Evolutionary conservation across 2,329 filamentous ascomycete species (phyloP).

Genomic region (Xylariaceae sp.): DNA sequence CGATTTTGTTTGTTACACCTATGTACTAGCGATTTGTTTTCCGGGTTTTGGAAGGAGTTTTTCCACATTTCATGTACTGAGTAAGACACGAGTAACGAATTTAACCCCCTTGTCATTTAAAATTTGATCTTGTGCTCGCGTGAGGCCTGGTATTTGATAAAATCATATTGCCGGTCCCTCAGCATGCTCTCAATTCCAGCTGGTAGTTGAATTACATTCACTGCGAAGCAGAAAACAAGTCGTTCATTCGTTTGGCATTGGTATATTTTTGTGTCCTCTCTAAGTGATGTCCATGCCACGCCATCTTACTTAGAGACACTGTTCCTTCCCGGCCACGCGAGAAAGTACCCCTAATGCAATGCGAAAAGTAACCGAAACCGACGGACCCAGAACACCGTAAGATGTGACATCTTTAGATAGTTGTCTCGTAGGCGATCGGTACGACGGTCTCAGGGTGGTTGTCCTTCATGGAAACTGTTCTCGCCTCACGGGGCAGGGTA

Average conservation of each 20-base stretch:
- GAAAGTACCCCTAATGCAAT: constrained; percentile 27
- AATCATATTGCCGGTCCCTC: too few species aligned
- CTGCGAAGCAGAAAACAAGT: too few species aligned
- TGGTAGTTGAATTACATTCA: too few species aligned
- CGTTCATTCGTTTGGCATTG: constrained; percentile 14
- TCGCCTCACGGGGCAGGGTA: constrained; percentile 71
- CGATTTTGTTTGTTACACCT: too few species aligned
- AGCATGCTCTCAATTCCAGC: too few species aligned
- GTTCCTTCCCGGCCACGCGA: constrained; percentile 23
- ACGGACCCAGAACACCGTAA: constrained; percentile 23
- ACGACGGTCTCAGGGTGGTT: constrained; percentile 87
- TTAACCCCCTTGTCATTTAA: too few species aligned
- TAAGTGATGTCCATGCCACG: constrained; percentile 19
- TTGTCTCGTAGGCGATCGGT: constrained; percentile 95
- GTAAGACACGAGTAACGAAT: too few species aligned
- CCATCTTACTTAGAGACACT: constrained; percentile 21
- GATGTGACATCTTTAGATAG: constrained; percentile 63
- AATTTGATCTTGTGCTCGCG: too few species aligned
- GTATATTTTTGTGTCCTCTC: constrained; percentile 16
- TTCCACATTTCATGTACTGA: too few species aligned
- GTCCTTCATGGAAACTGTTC: constrained; percentile 74
- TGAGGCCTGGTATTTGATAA: too few species aligned
- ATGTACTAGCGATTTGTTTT: too few species aligned
- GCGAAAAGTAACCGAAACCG: constrained; percentile 25
- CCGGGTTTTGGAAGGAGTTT: too few species aligned